These are phyloP conservation scores for Bretziella fagacearum DNA, from an alignment of 2,329 filamentous ascomycete species.

Conservation along the genomic window DNA sequence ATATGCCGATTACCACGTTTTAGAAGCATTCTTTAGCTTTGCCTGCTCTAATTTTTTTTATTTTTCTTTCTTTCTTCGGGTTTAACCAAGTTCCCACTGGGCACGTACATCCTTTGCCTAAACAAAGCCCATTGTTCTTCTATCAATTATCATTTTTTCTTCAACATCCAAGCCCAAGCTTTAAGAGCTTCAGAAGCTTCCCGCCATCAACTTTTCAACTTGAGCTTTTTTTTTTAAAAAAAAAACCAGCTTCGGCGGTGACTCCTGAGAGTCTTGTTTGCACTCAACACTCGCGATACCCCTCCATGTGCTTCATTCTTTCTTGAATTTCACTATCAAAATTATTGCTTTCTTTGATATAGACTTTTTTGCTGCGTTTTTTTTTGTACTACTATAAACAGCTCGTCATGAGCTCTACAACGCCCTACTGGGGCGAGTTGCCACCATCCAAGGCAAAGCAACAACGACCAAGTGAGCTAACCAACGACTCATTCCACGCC, in stretches of 20 bases:
- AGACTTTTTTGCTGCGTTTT: neutral
- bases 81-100: neutral
- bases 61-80: neutral
- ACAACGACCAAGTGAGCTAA: conserved; percentile 12
- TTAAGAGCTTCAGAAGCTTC: neutral
- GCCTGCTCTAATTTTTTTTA: neutral
- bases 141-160: neutral
- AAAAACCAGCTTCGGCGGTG: neutral
- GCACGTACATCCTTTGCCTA: neutral
- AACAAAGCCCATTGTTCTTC: conserved; percentile 12
- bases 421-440: conserved; percentile 12
- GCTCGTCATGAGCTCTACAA: conserved; percentile 11
- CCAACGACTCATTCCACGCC: conserved; percentile 12
- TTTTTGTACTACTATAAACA: neutral
- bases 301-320: neutral
- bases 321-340: neutral
- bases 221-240: neutral
- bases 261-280: neutral
- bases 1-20: neutral
- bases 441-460: conserved; percentile 6
- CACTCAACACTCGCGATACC: neutral
- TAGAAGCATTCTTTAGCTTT: neutral
- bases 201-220: neutral
- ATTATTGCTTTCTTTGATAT: neutral
- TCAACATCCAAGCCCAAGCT: too few species aligned